Evolutionary conservation across 305 asterid species (phyloP), one percentile per base, ranked within the genome.

Genomic region (Galium porrigens): DNA sequence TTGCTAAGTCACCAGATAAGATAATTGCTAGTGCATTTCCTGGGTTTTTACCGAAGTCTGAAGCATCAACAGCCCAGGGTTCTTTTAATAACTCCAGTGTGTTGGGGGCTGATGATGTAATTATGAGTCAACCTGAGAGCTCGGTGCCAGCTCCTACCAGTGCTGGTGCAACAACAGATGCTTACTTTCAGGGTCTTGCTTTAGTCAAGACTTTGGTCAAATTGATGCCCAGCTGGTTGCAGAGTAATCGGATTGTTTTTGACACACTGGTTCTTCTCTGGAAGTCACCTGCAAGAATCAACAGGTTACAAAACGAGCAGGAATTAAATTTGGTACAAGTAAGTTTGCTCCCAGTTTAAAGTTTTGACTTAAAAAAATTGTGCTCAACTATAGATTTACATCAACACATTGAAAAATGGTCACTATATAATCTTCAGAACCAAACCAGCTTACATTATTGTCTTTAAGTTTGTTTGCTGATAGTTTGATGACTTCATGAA

Each of bases 141-240:
- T 75, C 94, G 74, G 75, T 73, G 72, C 85, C 84, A 63, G 62
- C 79, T 22, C 72, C 79, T 53, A 72, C 80, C 74, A 78, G 78
- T 61, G 68, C 83, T 53, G 72, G 76, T 64, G 83, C 85, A 75
- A 53, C 86, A 34, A 79, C 83, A 63, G 96, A 90, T 81, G 95
- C 99, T 74, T 86, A 90, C 79, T 89, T 94, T 79, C 97, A 94
- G 80, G 97, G 99, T 70, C 96, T 94, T 78, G 90, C 89, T 68
- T 77, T 94, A 62, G 83, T 94, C 46, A 89, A 94, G 80, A 84
- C 95, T 63, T 85, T 94, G 76, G 99, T 87, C 62, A 94, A 94
- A 72, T 72, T 94, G 84, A 89, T 90, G 90, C 97, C 99, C 70
- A 82, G 88, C 70, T 94, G 99, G 99, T 74, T 94, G 81, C 95